Evolutionary conservation across 345 rosid genomes (phyloP).

Genomic region (Hevea brasiliensis): DNA sequence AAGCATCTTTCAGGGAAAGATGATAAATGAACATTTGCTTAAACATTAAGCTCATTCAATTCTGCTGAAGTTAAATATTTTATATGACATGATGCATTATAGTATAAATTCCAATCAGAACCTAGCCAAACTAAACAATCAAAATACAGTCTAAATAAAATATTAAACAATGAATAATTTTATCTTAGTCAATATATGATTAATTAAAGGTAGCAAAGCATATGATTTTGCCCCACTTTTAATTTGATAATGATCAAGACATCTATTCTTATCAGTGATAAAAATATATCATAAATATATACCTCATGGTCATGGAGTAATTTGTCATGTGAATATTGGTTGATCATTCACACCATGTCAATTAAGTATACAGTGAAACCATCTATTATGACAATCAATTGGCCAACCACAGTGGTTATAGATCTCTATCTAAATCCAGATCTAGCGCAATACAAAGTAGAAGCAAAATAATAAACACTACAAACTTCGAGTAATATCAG

Average conservation of each 20-base stretch:
- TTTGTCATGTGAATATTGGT: background rate
- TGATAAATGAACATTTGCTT: background rate
- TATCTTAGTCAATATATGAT: background rate
- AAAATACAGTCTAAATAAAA: background rate
- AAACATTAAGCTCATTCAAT: background rate
- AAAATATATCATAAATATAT: background rate
- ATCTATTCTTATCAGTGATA: background rate
- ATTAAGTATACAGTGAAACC: background rate
- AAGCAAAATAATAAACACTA: background rate
- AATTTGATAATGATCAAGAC: background rate
- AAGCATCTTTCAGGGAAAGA: background rate
- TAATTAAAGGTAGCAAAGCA: background rate
- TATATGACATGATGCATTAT: background rate
- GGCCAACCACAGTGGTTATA: background rate
- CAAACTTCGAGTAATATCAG: constrained; percentile 6
- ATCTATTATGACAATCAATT: background rate
- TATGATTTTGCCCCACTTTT: background rate
- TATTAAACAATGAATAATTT: background rate
- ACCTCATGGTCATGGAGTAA: background rate
- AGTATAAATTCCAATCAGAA: background rate
- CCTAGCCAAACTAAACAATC: background rate
- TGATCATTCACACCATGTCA: background rate
- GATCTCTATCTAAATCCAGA: background rate
- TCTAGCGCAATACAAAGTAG: constrained; percentile 1
- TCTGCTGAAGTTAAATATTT: background rate